Conservation (phyloP, 192 early-diverging fungal genomes). For the Gaertneriomyces sp. region DNA sequence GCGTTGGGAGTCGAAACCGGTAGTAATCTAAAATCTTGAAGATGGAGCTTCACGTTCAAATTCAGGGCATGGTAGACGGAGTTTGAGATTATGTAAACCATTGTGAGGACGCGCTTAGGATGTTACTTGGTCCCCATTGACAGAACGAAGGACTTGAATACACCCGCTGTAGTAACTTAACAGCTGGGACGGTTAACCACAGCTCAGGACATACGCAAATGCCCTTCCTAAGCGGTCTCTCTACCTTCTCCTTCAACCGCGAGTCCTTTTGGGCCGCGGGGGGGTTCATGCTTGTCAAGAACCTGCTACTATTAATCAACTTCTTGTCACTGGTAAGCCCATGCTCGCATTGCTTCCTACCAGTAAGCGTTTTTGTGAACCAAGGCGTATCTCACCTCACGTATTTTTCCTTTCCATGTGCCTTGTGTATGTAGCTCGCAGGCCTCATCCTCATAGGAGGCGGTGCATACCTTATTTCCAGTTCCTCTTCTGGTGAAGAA, state of each 20-base stretch:
- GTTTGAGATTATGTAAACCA: too few relatives aligned
- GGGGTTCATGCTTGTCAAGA: constrained; percentile 56
- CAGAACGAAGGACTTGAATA: too few relatives aligned
- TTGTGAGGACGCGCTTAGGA: too few relatives aligned
- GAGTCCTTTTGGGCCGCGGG: constrained; percentile 44
- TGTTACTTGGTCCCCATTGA: too few relatives aligned
- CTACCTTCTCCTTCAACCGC: constrained; percentile 51
- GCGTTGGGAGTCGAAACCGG: too few relatives aligned
- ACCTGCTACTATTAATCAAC: constrained; percentile 53
- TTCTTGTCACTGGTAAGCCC: constrained; percentile 50
- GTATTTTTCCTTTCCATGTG: not conserved
- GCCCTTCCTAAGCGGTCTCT: constrained; percentile 47
- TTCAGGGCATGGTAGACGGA: too few relatives aligned
- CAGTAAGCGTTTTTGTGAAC: not conserved
- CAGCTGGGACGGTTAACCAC: too few relatives aligned
- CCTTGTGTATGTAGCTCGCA: constrained; percentile 37
- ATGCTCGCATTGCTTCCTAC: not conserved
- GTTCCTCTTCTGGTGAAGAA: constrained; percentile 7
- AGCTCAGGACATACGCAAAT: constrained; percentile 15
- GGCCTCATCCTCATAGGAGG: constrained; percentile 54
- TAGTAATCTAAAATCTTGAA: too few relatives aligned
- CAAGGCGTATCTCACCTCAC: not conserved
- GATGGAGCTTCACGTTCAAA: too few relatives aligned
- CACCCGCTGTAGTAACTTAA: too few relatives aligned
- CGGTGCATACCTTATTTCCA: constrained; percentile 45